Base-by-base conservation (phyloP, 1,139 yeast species). In the Hanseniaspora uvarum region DNA sequence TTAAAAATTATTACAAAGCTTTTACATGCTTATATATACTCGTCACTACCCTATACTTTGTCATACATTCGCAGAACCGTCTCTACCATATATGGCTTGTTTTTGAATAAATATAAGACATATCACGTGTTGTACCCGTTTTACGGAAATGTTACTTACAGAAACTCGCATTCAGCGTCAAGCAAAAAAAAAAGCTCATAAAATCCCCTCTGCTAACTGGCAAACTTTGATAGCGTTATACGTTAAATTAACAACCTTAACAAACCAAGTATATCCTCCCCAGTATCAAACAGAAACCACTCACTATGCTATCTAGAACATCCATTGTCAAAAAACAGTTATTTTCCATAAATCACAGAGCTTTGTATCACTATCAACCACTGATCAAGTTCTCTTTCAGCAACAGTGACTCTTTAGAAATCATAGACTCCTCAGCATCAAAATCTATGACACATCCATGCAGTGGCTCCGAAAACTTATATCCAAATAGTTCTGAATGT, bases 401-500 rank as follows among this genome's bases (percentile, higher is more conserved):
- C n/a, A 41, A 37, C 2, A 41, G 33, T 4, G 33, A 38, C 19
- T 37, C 47, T 6, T 37, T 53, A 26, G 55, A 53, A 28, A 45
- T 38, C 16, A 41, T 48, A 14, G 44, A 48, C 26, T 18, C 52
- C 1, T 16, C 34, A 1, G 39, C 23, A 7, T 30, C 46, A 14
- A 36, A 41, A 10, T 21, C 47, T n/a, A 40, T 46, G 18, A 31
- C 38, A 26, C 51, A 48, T 43, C 41, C 52, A 24, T 48, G 52
- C 31, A 53, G 51, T 44, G 55, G 55, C 4, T 47, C 53, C 5
- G 28, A 16, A 21, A 41, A 49, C 71, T 24, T 53, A 24, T 40
- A 40, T 21, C 55, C 55, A 26, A 31, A 33, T 4, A 36, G 52
- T 18, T 30, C 41, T 18, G 55, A 53, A 30, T 53, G 55, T 23